Evolutionary conservation across 78 protist species (phyloP).

Genomic region (Dictyostelium capitatum): DNA sequence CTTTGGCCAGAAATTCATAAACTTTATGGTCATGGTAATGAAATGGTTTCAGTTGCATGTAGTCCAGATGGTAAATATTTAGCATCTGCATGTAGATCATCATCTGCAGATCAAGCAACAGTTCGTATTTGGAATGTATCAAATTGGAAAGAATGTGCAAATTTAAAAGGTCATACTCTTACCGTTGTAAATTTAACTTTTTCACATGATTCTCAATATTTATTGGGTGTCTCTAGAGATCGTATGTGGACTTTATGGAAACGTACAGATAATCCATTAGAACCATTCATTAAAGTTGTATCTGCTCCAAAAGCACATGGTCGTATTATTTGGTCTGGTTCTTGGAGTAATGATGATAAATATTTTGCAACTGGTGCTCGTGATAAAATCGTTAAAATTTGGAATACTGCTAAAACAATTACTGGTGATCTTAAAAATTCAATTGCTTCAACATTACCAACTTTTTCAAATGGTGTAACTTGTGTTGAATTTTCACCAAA

Average conservation of each 20-base stretch:
- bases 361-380: slow-evolving; percentile 85
- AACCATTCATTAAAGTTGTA: slow-evolving; percentile 46
- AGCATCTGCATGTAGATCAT: slow-evolving; percentile 79
- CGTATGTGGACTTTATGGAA: slow-evolving; percentile 77
- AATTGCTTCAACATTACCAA: slow-evolving; percentile 32
- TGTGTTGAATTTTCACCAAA: slow-evolving; percentile 70
- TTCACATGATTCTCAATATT: slow-evolving; percentile 51
- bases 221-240: slow-evolving; percentile 74
- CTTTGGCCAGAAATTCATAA: slow-evolving; percentile 85
- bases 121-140: slow-evolving; percentile 79
- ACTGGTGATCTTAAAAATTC: slow-evolving; percentile 11
- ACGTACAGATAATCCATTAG: neutral
- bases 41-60: slow-evolving; percentile 72
- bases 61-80: slow-evolving; percentile 52
- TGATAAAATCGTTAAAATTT: slow-evolving; percentile 72
- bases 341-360: slow-evolving; percentile 72
- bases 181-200: slow-evolving; percentile 76
- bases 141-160: slow-evolving; percentile 76
- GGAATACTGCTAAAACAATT: neutral
- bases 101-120: slow-evolving; percentile 70
- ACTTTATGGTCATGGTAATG: slow-evolving; percentile 84
- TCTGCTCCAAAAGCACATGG: slow-evolving; percentile 73
- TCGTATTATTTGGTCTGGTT: slow-evolving; percentile 81
- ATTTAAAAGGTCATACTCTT: slow-evolving; percentile 73
- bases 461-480: slow-evolving; percentile 73